Conservation (phyloP, 495 filamentous ascomycete species). For the Niebla homalea region DNA sequence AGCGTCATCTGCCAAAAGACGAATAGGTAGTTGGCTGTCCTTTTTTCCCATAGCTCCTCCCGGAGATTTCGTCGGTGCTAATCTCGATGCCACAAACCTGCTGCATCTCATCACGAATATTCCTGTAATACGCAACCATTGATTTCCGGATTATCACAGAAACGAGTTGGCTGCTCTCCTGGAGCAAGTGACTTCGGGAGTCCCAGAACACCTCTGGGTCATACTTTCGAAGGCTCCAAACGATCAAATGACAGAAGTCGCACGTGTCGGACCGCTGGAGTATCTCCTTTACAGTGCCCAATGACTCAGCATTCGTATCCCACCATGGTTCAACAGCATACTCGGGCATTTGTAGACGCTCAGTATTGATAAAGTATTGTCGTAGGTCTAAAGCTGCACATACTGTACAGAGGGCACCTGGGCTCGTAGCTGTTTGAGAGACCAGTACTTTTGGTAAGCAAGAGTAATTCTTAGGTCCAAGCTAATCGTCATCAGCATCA, state of each 20-base stretch:
- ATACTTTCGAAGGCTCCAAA: background rate
- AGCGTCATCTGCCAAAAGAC: conserved; percentile 3
- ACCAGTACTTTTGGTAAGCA: background rate
- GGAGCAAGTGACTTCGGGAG: background rate
- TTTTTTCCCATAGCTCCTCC: too few relatives aligned
- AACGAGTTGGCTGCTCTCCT: background rate
- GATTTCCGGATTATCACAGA: background rate
- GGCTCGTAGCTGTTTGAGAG: background rate
- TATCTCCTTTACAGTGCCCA: background rate
- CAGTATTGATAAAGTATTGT: background rate
- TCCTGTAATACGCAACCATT: background rate
- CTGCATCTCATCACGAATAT: background rate
- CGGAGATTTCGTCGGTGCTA: background rate
- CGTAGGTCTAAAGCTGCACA: background rate
- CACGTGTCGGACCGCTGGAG: background rate
- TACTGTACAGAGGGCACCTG: background rate
- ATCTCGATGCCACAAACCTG: background rate
- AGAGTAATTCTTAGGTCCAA: background rate
- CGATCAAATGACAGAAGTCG: background rate
- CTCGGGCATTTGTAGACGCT: too few relatives aligned
- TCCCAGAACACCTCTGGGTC: background rate
- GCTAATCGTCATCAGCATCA: too few relatives aligned
- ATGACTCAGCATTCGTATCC: background rate
- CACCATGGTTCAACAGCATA: too few relatives aligned
- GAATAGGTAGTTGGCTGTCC: background rate